phyloP scores from a whole-genome alignment of 2,329 filamentous ascomycete species.

The Penicillium sp. region DNA sequence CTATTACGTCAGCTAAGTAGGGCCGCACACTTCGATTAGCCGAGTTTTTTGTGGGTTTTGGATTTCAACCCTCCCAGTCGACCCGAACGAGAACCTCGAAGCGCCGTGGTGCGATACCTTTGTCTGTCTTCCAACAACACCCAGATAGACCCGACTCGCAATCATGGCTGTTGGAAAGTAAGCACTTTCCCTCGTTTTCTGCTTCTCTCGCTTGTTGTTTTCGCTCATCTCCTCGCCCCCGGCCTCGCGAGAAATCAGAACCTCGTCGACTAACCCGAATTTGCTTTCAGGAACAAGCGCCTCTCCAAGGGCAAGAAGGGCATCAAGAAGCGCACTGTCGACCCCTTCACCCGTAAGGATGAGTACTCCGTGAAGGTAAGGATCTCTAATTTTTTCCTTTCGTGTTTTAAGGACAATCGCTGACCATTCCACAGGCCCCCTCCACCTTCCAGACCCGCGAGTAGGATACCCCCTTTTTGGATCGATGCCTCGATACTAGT shows the following conservation, averaged over 20 bases:
- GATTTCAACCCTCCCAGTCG: conserved; percentile 34
- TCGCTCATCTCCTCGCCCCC: conserved; percentile 3
- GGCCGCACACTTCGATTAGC: conserved; percentile 41
- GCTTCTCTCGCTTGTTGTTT: conserved; percentile 3
- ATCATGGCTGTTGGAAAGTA: conserved; percentile 80
- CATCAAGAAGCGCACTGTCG: conserved; percentile 97
- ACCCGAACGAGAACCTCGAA: conserved; percentile 34
- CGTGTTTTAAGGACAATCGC: conserved; percentile 1
- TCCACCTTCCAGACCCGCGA: conserved; percentile 94
- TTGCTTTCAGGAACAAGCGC: conserved; percentile 82
- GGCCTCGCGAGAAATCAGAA: conserved; percentile 1
- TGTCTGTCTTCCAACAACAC: conserved; percentile 40
- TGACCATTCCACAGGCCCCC: conserved; percentile 60
- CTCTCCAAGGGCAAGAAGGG: conserved; percentile 99
- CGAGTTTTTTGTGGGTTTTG: conserved; percentile 45
- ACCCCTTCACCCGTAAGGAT: conserved; percentile 98
- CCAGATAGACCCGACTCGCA: conserved; percentile 52
- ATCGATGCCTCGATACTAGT: background rate
- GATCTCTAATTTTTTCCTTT: conserved; percentile 1
- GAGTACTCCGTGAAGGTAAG: conserved; percentile 95
- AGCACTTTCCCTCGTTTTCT: conserved; percentile 31
- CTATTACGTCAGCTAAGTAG: conserved; percentile 32
- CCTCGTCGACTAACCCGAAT: conserved; percentile 15
- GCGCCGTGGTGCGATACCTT: conserved; percentile 37
- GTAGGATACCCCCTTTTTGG: conserved; percentile 56